A percentile compares a stretch with the other conserved stretches of the same genome.
Evolutionary conservation across 768 basidiomycete species (phyloP).

Genomic region (Rhodotorula toruloides): DNA sequence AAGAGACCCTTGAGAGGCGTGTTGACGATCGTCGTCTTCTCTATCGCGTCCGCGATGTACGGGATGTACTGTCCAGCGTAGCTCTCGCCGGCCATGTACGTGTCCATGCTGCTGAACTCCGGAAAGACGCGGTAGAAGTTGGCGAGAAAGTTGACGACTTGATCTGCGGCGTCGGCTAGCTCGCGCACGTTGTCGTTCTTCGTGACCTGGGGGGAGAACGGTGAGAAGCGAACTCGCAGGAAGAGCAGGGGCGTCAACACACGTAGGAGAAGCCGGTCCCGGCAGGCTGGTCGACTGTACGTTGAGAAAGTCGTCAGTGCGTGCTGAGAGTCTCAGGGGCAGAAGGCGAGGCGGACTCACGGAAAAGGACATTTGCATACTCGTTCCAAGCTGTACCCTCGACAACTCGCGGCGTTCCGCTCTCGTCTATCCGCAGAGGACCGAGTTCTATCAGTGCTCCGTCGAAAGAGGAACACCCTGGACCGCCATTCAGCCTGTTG

Average conservation of each 20-base stretch:
- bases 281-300: conserved; percentile 88
- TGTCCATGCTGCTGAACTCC: conserved; percentile 75
- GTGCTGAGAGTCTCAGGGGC: too few relatives aligned
- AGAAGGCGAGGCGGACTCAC: conserved; percentile 18
- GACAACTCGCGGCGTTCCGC: conserved; percentile 28
- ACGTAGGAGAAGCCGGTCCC: conserved; percentile 92
- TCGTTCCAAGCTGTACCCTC: conserved; percentile 41
- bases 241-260: not conserved
- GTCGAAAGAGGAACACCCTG: conserved; percentile 60
- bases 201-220: conserved; percentile 45
- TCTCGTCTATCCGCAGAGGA: conserved; percentile 27
- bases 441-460: conserved; percentile 41
- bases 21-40: conserved; percentile 19
- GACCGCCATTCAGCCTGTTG: conserved; percentile 53
- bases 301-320: not conserved
- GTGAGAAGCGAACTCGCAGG: too few relatives aligned
- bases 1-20: conserved; percentile 58
- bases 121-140: conserved; percentile 92
- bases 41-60: conserved; percentile 65
- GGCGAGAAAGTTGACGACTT: conserved; percentile 74
- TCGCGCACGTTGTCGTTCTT: conserved; percentile 80
- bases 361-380: conserved; percentile 42
- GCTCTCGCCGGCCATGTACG: conserved; percentile 91
- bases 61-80: conserved; percentile 98
- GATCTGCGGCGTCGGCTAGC: conserved; percentile 64